Conservation (phyloP, 1,284 basidiomycete species). For the Cystobasidium sp. region DNA sequence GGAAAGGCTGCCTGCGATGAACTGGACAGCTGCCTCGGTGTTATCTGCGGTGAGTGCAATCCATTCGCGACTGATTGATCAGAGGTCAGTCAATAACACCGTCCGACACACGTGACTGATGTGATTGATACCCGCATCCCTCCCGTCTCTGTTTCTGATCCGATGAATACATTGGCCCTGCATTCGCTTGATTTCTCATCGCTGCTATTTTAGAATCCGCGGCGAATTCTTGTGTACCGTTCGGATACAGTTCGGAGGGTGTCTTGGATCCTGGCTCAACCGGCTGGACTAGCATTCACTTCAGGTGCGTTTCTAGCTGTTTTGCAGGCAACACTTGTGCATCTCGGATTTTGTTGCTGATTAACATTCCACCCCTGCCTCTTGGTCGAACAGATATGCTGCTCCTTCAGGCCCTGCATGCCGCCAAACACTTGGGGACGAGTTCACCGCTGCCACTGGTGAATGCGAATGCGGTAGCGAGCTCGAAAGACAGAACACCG, state of each 20-base stretch:
- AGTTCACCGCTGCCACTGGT: neutral
- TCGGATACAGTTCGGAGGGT: neutral
- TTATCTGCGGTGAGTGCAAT: neutral
- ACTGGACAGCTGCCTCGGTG: neutral
- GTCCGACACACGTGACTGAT: too few species aligned
- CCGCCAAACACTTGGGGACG: neutral
- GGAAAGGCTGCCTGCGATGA: neutral
- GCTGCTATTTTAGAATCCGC: too few species aligned
- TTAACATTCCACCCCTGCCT: neutral
- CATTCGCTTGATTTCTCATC: too few species aligned
- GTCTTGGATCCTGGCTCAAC: neutral
- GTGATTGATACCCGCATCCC: too few species aligned
- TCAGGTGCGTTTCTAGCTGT: neutral
- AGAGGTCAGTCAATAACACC: too few species aligned
- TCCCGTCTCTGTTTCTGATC: neutral
- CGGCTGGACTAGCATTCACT: neutral
- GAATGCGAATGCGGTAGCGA: neutral
- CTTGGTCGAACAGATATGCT: neutral
- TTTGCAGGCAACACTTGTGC: neutral
- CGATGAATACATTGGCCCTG: neutral
- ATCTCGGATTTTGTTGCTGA: neutral
- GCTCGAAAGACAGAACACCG: constrained; percentile 2
- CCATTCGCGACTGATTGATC: neutral
- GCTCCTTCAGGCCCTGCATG: neutral
- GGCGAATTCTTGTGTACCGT: neutral